Evolutionary conservation across 2,329 filamentous ascomycete genomes (phyloP), one percentile per base, ranked within the genome.

Genomic region (Epichloe sylvatica): DNA sequence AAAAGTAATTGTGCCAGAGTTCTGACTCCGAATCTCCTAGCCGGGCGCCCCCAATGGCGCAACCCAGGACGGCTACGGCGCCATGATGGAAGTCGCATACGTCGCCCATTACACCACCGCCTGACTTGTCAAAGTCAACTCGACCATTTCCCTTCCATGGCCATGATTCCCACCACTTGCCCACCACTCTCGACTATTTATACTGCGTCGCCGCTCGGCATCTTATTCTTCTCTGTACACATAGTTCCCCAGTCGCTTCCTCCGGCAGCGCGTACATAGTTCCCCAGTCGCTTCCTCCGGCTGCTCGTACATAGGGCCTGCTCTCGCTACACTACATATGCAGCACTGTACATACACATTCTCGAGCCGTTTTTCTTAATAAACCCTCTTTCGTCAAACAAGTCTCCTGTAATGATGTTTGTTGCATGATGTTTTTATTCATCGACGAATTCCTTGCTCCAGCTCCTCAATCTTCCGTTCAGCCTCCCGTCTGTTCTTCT

Each of bases 11-110:
- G 25, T 30, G 3, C 25, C 25, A 30, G 8, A 30, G 1, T 35
- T 5, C 45, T 33, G 33, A 33, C 12, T 15, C 33, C 35, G 33
- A 51, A 51, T 21, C 13, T 49, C 49, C 13, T 46, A 74, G 74
- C 74, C 75, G 41, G 75, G 75, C 3, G 25, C 61, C 13, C 75
- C 76, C 3, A 73, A 74, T 53, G 56, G 49, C 4, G 55, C 59
- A n/a, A 78, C 76, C 2, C 52, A 55, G 1, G 73, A 69, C 46
- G 68, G 73, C 30, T 70, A 59, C 17, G 71, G 67, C 39, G 70
- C 64, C 57, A 70, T 72, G 62, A 71, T 77, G 68, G 74, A 77
- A 59, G 66, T 76, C 23, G 67, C 65, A 43, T 76, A 77, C 51
- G 71, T 76, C 15, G 72, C 71, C 30, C 65, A 70, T 13, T 71